Conservation (phyloP, 2,329 filamentous ascomycete species). For the Akanthomyces dipterigenus region DNA sequence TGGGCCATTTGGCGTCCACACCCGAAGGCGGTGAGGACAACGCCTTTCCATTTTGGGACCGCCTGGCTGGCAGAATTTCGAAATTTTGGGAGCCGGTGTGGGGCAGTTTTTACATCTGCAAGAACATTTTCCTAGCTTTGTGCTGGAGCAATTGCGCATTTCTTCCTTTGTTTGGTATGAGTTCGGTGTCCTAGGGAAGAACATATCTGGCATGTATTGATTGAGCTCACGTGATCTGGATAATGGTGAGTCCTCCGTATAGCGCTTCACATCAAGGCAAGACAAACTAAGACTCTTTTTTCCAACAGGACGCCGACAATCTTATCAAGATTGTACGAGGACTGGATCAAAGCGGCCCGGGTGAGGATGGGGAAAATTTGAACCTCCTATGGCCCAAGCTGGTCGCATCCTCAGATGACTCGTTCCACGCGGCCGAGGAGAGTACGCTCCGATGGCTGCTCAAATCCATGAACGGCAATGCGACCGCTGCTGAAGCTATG, state of each 20-base stretch:
- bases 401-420: conserved; percentile 32
- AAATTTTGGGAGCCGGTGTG: conserved; percentile 31
- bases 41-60: conserved; percentile 18
- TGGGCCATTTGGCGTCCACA: conserved; percentile 29
- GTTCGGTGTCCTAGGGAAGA: neutral
- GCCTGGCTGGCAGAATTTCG: conserved; percentile 37
- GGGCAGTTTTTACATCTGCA: neutral
- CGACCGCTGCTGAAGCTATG: conserved; percentile 42
- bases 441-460: conserved; percentile 57
- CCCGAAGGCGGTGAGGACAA: conserved; percentile 38
- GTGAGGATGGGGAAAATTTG: conserved; percentile 40
- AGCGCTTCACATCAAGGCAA: neutral
- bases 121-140: conserved; percentile 5
- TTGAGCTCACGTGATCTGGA: neutral
- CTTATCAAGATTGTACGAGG: conserved; percentile 47
- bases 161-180: neutral
- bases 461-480: conserved; percentile 49
- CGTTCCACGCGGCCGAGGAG: conserved; percentile 49
- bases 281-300: neutral
- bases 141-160: neutral
- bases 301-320: conserved; percentile 25
- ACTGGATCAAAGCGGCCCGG: conserved; percentile 46
- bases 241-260: neutral
- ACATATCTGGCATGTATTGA: neutral
- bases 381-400: conserved; percentile 42